Evolutionary conservation across 371 early-diverging fungal genomes (phyloP), one percentile per base, ranked within the genome.

Genomic region (Mucor sp.): DNA sequence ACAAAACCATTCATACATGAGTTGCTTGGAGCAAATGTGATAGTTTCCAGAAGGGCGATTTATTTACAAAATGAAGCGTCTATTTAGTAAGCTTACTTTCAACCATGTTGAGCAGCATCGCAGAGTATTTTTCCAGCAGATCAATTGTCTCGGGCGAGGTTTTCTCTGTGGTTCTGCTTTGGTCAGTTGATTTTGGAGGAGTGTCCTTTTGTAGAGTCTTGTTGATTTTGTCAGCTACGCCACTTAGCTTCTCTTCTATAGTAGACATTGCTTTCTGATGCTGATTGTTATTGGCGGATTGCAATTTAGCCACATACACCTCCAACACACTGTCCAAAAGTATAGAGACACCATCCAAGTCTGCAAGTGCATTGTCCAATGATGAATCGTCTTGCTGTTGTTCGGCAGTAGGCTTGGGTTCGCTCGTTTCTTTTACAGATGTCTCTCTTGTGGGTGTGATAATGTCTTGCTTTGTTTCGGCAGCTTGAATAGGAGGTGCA

Each of bases 301-400:
- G 66, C 7, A 25, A 17, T 3, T 33, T 63, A 30, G 63, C 35
- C 8, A 56, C 2, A 50, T 63, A 74, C 1, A 68, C 39, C 3
- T 75, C 73, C 19, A 81, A 28, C 0, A 82, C 80, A 27, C 71
- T 73, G 6, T 77, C 76, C 17, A 80, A 41, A 32, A 80, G 56
- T 7, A 77, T 75, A 15, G 64, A 53, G 5, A 71, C 74, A 3
- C 77, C 78, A 37, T 78, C 77, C 11, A 80, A 50, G 60, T 80
- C 78, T 1, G 72, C 63, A 14, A 80, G 43, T 6, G 74, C 66
- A 57, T 61, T 63, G 25, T 68, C 66, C 37, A 72, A 21, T 12
- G 65, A 65, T 21, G 21, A 1, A 62, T 62, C 12, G 6, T 57
- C 62, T 12, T 71, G 61, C 41, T 62, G 50, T 50, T 32, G 4